Base-by-base conservation (phyloP, 306 rosid genomes). In the cucumber (Cucumis sativus) region DNA sequence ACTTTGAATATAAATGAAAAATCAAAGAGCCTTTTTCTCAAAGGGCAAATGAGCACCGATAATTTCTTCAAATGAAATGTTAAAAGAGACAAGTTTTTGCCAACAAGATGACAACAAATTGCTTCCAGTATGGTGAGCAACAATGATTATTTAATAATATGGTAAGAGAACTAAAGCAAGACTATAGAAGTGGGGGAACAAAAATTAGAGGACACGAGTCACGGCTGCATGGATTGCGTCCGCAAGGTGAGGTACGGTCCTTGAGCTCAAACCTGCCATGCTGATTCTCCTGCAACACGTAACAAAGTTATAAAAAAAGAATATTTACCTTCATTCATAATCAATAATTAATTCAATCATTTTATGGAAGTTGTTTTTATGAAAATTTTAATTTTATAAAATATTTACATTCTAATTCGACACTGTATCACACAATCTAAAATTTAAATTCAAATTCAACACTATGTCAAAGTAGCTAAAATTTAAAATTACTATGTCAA, bases 261-360 rank as follows among this genome's bases (percentile, higher is more conserved):
- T 92, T 33, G 97, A 83, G 84, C 98, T 92, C 85, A 96, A 86
- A 80, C 99, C 98, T 45, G 99, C 98, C 99, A 96, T 92, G 88
- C 99, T 96, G 65, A 96, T 96, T 84, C 98, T 89, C 91, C 99
- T 96, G 92, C 86, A 84, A 56, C 25, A 52, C 2, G 7, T 52
- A 23, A 23, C 25, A 23, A 23, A 23, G 25, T 1, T 23, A 23
- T 23, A 23, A 23, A 23, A 23, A 23, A 30, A 30, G 25, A 23
- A 23, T 23, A 23, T 23, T 23, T 23, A 1, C 25, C 25, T 23
- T 23, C 25, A 23, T 1, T 23, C 1, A 23, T 23, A 23, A 23
- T 23, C n/a, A n/a, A n/a, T 23, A 23, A 23, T 23, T 0, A 23
- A 23, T 23, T 23, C 1, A n/a, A n/a, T n/a, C n/a, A 1, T 23